These are phyloP conservation scores for Dillenia suffruticosa DNA, from an alignment of 164 flowering plant genomes.

Conservation along the genomic window DNA sequence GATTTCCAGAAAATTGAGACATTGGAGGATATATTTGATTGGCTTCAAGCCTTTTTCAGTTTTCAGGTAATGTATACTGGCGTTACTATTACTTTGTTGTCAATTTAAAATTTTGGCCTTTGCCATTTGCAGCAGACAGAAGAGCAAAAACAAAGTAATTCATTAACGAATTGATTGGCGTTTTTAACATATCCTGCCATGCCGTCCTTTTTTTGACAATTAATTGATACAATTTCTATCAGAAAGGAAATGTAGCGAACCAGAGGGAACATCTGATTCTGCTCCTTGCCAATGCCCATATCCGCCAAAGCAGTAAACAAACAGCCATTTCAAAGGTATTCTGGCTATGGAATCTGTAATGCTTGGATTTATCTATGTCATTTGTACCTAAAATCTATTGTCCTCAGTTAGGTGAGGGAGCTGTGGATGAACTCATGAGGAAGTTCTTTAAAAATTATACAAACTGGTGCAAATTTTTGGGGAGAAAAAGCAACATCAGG, in stretches of 20 bases:
- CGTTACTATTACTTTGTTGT: not conserved
- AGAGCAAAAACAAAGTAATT: too few species aligned
- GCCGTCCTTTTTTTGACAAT: too few species aligned
- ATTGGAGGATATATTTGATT: slow-evolving; percentile 64
- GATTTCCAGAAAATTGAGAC: slow-evolving; percentile 33
- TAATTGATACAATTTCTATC: not conserved
- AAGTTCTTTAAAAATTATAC: slow-evolving; percentile 92
- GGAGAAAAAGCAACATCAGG: slow-evolving; percentile 74
- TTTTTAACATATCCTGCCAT: too few species aligned
- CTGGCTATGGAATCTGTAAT: not conserved
- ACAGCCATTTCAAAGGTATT: slow-evolving; percentile 48
- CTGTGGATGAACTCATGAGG: slow-evolving; percentile 82
- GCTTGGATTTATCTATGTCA: not conserved
- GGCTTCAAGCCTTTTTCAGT: slow-evolving; percentile 70
- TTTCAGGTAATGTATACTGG: slow-evolving; percentile 60
- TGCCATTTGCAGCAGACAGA: not conserved
- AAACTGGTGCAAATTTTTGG: slow-evolving; percentile 97
- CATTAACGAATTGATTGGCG: too few species aligned
- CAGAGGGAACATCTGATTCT: slow-evolving; percentile 95
- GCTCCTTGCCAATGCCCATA: slow-evolving; percentile 74
- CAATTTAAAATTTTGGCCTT: not conserved
- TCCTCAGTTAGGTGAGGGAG: slow-evolving; percentile 89
- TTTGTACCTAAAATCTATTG: not conserved
- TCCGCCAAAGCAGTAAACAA: slow-evolving; percentile 48
- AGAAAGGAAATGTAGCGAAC: slow-evolving; percentile 86